Evolutionary conservation across 1,284 basidiomycete genomes (phyloP), one percentile per base, ranked within the genome.

Genomic region (Vanrija sp.): DNA sequence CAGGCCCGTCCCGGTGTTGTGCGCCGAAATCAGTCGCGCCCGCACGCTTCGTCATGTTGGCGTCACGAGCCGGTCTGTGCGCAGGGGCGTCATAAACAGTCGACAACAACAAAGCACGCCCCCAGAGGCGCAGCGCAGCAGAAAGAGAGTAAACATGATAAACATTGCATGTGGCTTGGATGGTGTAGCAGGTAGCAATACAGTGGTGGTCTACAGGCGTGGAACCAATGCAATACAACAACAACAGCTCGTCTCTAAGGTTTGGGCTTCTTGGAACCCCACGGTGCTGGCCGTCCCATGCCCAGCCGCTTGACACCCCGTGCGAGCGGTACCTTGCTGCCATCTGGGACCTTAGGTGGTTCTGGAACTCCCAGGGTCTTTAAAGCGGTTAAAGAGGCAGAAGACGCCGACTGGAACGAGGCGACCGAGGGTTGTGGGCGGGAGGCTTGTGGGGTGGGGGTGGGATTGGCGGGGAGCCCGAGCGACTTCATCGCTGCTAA

Each of bases 211-310:
- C 31, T 6, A n/a, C 27, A 22, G 10, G 18, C 24, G 24, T n/a
- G n/a, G n/a, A n/a, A 27, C 31, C 18, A 38, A 23, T 37, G 4
- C 9, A 9, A 18, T 42, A 47, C 42, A 36, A 45, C 27, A 39
- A 14, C 22, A 38, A 19, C 7, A 24, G 35, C 3, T 14, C 10
- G 5, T 16, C 23, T 36, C 39, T 41, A 43, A 25, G 48, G 31
- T 47, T 44, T 45, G 6, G 45, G 54, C 9, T 43, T 51, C 45
- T 61, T 63, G 38, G 60, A 49, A 3, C 69, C 71, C 68, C 70
- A 73, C 4, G 70, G 68, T 7, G 65, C 66, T 7, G 69, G 69
- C 39, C 72, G 57, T 3, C 73, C 71, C 73, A 75, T 75, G 3
- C 73, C 73, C 3, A 75, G 55, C 23, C 73, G 56, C 59, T 74